Evolutionary conservation across 2,329 filamentous ascomycete species (phyloP).

Genomic region (Chaetomiaceae sp.): DNA sequence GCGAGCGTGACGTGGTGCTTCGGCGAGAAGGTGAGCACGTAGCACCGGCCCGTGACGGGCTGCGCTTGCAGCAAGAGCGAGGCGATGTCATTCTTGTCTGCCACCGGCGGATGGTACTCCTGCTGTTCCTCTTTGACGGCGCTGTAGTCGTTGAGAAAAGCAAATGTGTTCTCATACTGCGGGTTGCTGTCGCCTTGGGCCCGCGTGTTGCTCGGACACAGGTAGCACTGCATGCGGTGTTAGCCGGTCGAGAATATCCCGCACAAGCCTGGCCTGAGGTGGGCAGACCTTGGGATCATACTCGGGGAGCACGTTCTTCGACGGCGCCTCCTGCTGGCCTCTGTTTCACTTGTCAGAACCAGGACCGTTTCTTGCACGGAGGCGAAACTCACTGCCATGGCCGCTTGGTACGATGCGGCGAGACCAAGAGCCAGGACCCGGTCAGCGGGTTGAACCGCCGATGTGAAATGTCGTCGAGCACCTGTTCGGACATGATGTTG

Average conservation of each 20-base stretch:
- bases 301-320: slow-evolving; percentile 62
- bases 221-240: slow-evolving; percentile 63
- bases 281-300: slow-evolving; percentile 66
- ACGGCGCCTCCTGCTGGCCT: slow-evolving; percentile 69
- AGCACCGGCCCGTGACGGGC: slow-evolving; percentile 89
- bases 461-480: slow-evolving; percentile 94
- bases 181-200: slow-evolving; percentile 85
- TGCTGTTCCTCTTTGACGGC: slow-evolving; percentile 92
- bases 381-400: slow-evolving; percentile 80
- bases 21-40: slow-evolving; percentile 90
- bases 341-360: slow-evolving; percentile 35
- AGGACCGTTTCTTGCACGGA: not conserved
- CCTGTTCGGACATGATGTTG: no score
- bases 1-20: slow-evolving; percentile 88
- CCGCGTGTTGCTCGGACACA: slow-evolving; percentile 86
- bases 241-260: not conserved
- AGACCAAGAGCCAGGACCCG: slow-evolving; percentile 88
- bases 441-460: slow-evolving; percentile 87
- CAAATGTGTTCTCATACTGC: slow-evolving; percentile 77
- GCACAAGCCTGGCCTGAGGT: not conserved
- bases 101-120: slow-evolving; percentile 56
- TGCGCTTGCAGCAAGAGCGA: slow-evolving; percentile 74
- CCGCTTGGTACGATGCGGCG: slow-evolving; percentile 90
- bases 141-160: slow-evolving; percentile 96
- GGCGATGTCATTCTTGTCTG: slow-evolving; percentile 50